Percentiles rank a stretch among this genome's conserved stretches.
phyloP scores from a whole-genome alignment of 495 filamentous ascomycete species.

The Podospora didyma region DNA sequence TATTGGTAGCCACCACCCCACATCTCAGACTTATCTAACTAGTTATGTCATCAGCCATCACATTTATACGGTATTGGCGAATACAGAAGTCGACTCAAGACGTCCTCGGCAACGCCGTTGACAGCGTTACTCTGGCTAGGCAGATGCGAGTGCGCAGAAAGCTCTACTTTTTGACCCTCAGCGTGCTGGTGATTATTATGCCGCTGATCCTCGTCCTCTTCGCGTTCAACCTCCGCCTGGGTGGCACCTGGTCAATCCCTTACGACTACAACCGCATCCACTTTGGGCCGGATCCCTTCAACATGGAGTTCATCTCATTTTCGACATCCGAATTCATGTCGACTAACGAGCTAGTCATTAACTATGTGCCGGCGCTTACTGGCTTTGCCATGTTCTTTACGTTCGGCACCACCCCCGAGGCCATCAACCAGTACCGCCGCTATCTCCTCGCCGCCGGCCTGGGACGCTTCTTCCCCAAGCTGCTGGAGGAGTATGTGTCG shows the following conservation, averaged over 20 bases:
- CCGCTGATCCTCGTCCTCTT: slow-evolving; percentile 62
- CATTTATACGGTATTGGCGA: slow-evolving; percentile 62
- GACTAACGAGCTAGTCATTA: slow-evolving; percentile 52
- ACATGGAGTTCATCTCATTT: slow-evolving; percentile 59
- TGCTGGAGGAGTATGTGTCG: slow-evolving; percentile 27
- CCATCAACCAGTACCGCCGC: slow-evolving; percentile 64
- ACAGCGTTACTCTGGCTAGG: slow-evolving; percentile 37
- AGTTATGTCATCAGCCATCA: slow-evolving; percentile 46
- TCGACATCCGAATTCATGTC: slow-evolving; percentile 49
- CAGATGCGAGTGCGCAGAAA: slow-evolving; percentile 63
- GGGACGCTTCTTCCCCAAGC: slow-evolving; percentile 42
- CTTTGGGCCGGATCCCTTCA: slow-evolving; percentile 28
- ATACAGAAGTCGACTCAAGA: slow-evolving; percentile 60
- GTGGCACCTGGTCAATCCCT: slow-evolving; percentile 51
- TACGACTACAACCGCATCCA: slow-evolving; percentile 33
- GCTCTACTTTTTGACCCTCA: slow-evolving; percentile 69
- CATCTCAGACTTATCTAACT: not conserved
- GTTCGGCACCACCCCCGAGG: slow-evolving; percentile 80
- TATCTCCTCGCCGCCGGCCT: slow-evolving; percentile 50
- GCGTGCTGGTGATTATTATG: slow-evolving; percentile 61
- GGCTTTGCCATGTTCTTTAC: slow-evolving; percentile 65
- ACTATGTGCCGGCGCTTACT: slow-evolving; percentile 62
- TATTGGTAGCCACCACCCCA: too few relatives aligned
- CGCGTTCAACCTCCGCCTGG: slow-evolving; percentile 46
- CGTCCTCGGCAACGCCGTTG: slow-evolving; percentile 47